Evolutionary conservation across 2,329 filamentous ascomycete species (phyloP).

Genomic region (Chaetomium strumarium): DNA sequence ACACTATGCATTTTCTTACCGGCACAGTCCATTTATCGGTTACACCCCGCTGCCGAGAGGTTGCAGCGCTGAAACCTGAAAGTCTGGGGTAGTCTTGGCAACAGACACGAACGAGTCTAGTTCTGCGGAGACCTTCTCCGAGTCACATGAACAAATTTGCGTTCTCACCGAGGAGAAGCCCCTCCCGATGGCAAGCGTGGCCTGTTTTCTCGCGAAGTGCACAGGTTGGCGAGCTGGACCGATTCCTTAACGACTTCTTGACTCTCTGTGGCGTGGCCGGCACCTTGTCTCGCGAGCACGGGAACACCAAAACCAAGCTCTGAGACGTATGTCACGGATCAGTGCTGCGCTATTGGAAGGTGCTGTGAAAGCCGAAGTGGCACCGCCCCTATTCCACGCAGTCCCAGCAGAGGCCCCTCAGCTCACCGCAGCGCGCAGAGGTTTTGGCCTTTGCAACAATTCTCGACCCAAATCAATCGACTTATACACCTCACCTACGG

Average conservation of each 20-base stretch:
- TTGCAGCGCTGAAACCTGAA: slow-evolving; percentile 7
- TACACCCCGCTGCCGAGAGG: slow-evolving; percentile 7
- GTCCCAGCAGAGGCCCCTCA: background rate
- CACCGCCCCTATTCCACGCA: background rate
- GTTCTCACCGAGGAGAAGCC: slow-evolving; percentile 2
- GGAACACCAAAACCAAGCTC: background rate
- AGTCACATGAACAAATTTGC: slow-evolving; percentile 20
- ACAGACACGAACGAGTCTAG: slow-evolving; percentile 11
- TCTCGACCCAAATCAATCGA: background rate
- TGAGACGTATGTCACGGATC: background rate
- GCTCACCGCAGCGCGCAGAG: background rate
- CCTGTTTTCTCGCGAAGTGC: background rate
- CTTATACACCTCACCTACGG: slow-evolving; percentile 6
- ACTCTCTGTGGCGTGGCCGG: background rate
- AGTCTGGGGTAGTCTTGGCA: slow-evolving; percentile 10
- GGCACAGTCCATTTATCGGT: background rate
- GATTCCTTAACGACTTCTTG: background rate
- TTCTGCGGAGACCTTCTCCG: slow-evolving; percentile 14
- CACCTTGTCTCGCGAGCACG: background rate
- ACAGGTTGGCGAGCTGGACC: background rate
- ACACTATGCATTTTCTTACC: no score
- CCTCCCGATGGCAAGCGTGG: slow-evolving; percentile 9
- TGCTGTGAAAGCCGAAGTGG: background rate
- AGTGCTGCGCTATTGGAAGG: no score
- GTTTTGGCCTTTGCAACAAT: background rate